These are phyloP conservation scores for Oropetium thomaeum DNA, from an alignment of 176 grass and related monocot species.

Conservation along the genomic window DNA sequence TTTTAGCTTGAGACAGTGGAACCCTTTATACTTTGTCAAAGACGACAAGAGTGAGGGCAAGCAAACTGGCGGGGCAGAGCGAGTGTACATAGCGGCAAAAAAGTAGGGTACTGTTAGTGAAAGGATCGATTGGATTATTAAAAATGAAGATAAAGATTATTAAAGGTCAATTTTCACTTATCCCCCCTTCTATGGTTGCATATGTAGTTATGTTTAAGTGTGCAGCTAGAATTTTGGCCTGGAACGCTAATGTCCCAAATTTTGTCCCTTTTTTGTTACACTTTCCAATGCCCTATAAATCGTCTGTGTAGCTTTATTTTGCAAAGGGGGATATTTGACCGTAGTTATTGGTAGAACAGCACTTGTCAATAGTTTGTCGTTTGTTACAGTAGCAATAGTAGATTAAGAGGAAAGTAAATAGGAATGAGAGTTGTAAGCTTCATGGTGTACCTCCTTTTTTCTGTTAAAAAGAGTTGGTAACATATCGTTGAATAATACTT, in stretches of 20 bases:
- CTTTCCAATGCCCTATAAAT: neutral
- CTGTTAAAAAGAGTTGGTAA: neutral
- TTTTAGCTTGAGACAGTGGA: conserved; percentile 10
- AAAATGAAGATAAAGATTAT: conserved; percentile 9
- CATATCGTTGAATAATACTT: neutral
- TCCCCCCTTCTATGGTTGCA: neutral
- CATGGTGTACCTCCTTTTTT: neutral
- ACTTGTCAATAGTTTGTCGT: neutral
- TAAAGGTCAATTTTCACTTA: neutral
- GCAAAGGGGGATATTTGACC: neutral
- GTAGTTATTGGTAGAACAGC: neutral
- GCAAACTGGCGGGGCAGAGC: neutral
- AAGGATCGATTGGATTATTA: conserved; percentile 30
- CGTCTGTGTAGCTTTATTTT: conserved; percentile 18
- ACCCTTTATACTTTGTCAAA: conserved; percentile 22
- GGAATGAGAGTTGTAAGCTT: neutral
- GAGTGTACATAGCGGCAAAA: conserved; percentile 59
- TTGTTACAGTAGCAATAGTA: neutral
- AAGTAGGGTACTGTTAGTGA: conserved; percentile 36
- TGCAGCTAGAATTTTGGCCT: conserved; percentile 54
- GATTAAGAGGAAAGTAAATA: neutral
- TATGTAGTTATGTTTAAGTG: conserved; percentile 14
- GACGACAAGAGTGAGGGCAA: conserved; percentile 15
- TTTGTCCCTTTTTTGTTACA: conserved; percentile 18
- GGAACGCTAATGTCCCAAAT: conserved; percentile 24